A percentile compares a stretch with the other conserved stretches of the same genome.
phyloP scores from a whole-genome alignment of 768 basidiomycete genomes.

The Suillus decipiens region DNA sequence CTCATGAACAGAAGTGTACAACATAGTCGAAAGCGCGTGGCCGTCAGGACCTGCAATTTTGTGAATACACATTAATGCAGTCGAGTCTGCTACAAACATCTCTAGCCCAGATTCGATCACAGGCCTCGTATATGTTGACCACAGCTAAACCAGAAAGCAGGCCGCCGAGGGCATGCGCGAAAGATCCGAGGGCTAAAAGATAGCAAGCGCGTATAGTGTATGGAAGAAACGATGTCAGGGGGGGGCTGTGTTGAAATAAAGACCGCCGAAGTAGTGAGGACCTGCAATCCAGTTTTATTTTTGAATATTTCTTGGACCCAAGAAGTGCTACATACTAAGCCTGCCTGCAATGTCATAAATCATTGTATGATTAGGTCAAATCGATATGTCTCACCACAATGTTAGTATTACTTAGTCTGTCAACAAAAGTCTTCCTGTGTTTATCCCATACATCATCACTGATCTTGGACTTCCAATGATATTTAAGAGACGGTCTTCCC shows the following conservation, averaged over 20 bases:
- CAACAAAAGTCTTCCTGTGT: neutral
- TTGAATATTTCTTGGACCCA: neutral
- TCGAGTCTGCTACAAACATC: neutral
- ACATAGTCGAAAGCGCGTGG: neutral
- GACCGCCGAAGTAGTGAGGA: neutral
- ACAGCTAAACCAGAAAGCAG: neutral
- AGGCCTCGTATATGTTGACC: neutral
- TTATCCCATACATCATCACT: neutral
- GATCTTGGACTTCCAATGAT: neutral
- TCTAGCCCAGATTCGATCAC: constrained; percentile 7
- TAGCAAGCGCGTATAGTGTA: no score
- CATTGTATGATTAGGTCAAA: neutral
- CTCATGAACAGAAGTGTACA: neutral
- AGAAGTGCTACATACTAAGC: neutral
- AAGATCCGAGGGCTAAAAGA: no score
- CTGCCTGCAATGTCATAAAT: neutral
- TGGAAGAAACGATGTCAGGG: no score
- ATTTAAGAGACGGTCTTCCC: neutral
- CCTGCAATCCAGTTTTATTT: neutral
- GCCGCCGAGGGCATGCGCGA: no score
- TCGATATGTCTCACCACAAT: neutral
- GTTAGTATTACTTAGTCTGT: neutral
- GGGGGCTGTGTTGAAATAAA: constrained; percentile 2
- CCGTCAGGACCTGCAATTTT: neutral
- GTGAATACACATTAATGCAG: neutral